Evolutionary conservation across 2,329 filamentous ascomycete species (phyloP), one percentile per base, ranked within the genome.

Genomic region (Emericellopsis cladophorae): DNA sequence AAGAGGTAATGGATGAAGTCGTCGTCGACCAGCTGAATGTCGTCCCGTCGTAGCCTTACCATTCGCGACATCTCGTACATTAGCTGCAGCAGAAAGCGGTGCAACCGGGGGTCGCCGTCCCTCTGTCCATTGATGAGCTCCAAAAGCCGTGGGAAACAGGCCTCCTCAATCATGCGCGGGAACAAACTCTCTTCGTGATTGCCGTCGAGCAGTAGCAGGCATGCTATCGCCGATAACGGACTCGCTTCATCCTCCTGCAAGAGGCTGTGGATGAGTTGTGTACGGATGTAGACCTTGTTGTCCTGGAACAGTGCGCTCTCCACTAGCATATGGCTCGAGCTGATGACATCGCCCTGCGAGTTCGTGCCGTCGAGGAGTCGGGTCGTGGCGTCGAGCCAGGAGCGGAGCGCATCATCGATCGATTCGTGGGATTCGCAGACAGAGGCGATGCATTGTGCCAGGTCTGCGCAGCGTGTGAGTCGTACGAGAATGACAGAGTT

Each of bases 21-120:
- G 55, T 98, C 92, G 49, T 81, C 73, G 24, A 82, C 83, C 42
- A 76, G 85, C 62, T 75, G 53, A 48, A 98, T 64, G 56, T 98
- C 90, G 48, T 86, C 78, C 45, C 73, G 65, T 41, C 75, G 80
- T 44, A 98, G 65, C 46, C 80, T 76, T 60, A 96, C 88, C 57
- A 96, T 87, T 45, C 93, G 76, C 36, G 87, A 89, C 84, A 95
- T 95, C 66, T 96, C 92, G 62, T 95, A 98, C 56, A 95, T 73
- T 42, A 98, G 66, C 60, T 95, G 84, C 52, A 98, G 70, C 40
- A 96, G 67, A 46, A 92, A 65, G 31, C 83, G 78, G 62, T 95
- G 86, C 45, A 96, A 67, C 40, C 76, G 72, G 21, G 76, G 70
- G 54, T 89, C 82, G 36, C 77, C 68, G 32, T 81, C 72, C 48